Percentiles rank a stretch among this genome's conserved stretches.
Conservation (phyloP, 2,329 filamentous ascomycete species). For the Westerdykella ornata region DNA sequence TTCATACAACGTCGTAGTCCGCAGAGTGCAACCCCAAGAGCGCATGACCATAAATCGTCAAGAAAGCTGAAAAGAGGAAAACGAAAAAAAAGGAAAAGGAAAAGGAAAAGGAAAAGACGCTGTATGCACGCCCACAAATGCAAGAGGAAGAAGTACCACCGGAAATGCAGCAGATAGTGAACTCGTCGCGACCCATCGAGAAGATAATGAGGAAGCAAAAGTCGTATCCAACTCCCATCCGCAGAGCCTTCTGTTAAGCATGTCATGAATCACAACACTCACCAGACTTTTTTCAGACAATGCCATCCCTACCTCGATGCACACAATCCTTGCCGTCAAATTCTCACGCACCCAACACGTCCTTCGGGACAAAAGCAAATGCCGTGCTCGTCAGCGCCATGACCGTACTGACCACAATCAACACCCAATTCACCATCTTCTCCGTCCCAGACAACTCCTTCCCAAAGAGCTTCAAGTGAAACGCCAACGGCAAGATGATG, state of each 20-base stretch:
- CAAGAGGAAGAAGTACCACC: too few species aligned
- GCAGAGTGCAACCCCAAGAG: too few species aligned
- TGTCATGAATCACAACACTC: not conserved
- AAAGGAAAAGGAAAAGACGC: too few species aligned
- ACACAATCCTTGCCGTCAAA: not conserved
- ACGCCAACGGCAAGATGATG: constrained; percentile 79
- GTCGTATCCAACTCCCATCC: too few species aligned
- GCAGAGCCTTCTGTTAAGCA: not conserved
- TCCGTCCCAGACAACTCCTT: constrained; percentile 60
- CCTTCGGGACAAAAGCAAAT: constrained; percentile 81
- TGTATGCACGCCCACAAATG: too few species aligned
- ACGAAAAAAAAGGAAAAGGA: too few species aligned
- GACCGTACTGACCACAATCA: constrained; percentile 63
- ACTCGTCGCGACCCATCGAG: too few species aligned
- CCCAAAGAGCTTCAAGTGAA: constrained; percentile 85
- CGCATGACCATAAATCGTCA: too few species aligned
- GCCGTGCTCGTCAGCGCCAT: constrained; percentile 73
- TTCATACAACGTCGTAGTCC: too few species aligned
- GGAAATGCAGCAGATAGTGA: too few species aligned
- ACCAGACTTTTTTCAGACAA: not conserved
- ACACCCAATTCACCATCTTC: constrained; percentile 57
- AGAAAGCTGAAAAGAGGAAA: too few species aligned
- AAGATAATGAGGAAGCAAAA: too few species aligned
- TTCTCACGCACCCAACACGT: constrained; percentile 52
- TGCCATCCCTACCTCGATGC: not conserved